These are phyloP conservation scores for Nannochloris sp. DNA, from an alignment of 139 green algal genomes.

Conservation along the genomic window DNA sequence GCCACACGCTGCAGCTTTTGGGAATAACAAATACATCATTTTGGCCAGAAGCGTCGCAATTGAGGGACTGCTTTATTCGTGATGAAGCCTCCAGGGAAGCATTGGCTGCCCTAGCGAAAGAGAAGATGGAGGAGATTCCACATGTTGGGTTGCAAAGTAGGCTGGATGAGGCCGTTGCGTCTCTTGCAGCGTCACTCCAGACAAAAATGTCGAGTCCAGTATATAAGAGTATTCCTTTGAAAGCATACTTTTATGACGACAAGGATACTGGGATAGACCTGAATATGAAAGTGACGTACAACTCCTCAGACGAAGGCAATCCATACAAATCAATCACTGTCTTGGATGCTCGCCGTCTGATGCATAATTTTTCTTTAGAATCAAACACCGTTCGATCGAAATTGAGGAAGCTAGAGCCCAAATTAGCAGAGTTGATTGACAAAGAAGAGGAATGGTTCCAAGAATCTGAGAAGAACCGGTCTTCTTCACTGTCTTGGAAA, in stretches of 20 bases:
- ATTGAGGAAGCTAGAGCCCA: slow-evolving; percentile 2
- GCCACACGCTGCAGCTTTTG: slow-evolving; percentile 64
- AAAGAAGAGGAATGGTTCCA: slow-evolving; percentile 22
- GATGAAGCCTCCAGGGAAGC: background rate
- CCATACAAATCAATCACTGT: slow-evolving; percentile 4
- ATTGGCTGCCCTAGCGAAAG: slow-evolving; percentile 34
- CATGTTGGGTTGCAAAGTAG: slow-evolving; percentile 66
- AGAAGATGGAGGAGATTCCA: slow-evolving; percentile 35
- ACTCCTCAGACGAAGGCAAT: background rate
- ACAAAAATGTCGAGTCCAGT: background rate
- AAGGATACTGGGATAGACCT: background rate
- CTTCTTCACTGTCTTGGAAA: too few relatives aligned
- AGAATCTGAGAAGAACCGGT: background rate
- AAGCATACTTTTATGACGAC: slow-evolving; percentile 11
- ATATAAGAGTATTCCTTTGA: background rate
- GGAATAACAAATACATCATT: slow-evolving; percentile 77
- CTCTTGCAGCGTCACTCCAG: slow-evolving; percentile 37
- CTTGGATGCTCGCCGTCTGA: background rate
- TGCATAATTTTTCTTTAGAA: background rate
- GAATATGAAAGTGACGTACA: slow-evolving; percentile 2
- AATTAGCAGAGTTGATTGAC: slow-evolving; percentile 14
- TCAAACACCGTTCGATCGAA: background rate
- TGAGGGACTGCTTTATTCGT: slow-evolving; percentile 45
- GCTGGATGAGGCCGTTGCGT: slow-evolving; percentile 44
- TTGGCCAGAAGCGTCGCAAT: slow-evolving; percentile 37